These are phyloP conservation scores for Eucalyptus microcorys DNA, from an alignment of 345 rosid species.

Conservation along the genomic window DNA sequence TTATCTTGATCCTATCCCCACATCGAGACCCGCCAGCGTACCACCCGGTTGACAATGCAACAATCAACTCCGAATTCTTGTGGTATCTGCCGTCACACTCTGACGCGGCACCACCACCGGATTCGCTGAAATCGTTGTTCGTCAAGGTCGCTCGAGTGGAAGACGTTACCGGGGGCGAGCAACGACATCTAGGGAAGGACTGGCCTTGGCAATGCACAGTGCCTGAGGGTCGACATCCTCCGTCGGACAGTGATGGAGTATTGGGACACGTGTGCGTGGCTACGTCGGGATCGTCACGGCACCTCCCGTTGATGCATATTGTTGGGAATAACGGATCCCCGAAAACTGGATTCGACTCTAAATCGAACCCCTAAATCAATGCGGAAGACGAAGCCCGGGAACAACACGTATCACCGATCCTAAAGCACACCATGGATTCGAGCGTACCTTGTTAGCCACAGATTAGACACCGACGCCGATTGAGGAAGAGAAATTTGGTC, in stretches of 20 bases:
- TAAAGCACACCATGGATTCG: too few relatives aligned
- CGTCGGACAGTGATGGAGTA: neutral
- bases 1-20: conserved; percentile 15
- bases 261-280: conserved; percentile 10
- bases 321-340: too few relatives aligned
- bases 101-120: conserved; percentile 14
- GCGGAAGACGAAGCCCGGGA: too few relatives aligned
- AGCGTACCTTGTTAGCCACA: too few relatives aligned
- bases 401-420: too few relatives aligned
- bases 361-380: too few relatives aligned
- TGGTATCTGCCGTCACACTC: conserved; percentile 15
- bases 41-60: conserved; percentile 34
- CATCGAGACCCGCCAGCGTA: conserved; percentile 15
- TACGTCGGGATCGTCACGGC: conserved; percentile 19
- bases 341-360: too few relatives aligned
- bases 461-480: too few relatives aligned
- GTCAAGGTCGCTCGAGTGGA: conserved; percentile 11
- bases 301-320: conserved; percentile 22
- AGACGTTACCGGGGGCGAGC: conserved; percentile 23
- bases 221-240: conserved; percentile 4
- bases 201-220: neutral
- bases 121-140: conserved; percentile 18
- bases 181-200: neutral
- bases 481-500: too few relatives aligned
- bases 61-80: neutral